phyloP scores from a whole-genome alignment of 371 early-diverging fungal species.

The Rhizomucor miehei region DNA sequence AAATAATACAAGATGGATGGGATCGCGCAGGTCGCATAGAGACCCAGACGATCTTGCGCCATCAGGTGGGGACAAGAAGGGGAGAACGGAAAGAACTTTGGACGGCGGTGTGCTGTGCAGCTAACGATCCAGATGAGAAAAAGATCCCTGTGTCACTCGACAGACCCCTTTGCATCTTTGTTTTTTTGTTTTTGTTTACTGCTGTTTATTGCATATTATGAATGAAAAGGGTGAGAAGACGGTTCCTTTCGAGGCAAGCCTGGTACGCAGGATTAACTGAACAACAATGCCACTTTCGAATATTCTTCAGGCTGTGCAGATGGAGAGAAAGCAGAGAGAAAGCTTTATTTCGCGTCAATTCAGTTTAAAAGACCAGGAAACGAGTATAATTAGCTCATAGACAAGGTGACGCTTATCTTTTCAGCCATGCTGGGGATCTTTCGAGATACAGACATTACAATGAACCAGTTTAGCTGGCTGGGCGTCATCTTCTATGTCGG shows the following conservation, averaged over 20 bases:
- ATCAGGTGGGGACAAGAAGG: no score
- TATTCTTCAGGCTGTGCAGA: conserved; percentile 14
- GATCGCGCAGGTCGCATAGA: background rate
- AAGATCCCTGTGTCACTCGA: no score
- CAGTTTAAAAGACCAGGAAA: background rate
- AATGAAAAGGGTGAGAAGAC: conserved; percentile 13
- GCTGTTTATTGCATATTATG: no score
- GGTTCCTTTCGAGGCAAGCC: background rate
- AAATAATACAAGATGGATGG: background rate
- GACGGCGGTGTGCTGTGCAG: no score
- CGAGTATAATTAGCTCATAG: conserved; percentile 21
- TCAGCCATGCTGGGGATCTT: conserved; percentile 25
- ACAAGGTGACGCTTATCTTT: conserved; percentile 28
- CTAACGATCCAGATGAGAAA: no score
- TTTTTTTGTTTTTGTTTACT: no score
- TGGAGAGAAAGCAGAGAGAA: conserved; percentile 1
- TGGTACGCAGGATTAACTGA: conserved; percentile 17
- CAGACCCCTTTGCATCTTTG: no score
- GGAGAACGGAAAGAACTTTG: no score
- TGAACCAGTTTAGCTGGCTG: conserved; percentile 27
- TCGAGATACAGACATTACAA: conserved; percentile 15
- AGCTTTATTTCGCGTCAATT: no score
- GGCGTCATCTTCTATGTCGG: conserved; percentile 35
- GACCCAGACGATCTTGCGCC: conserved; percentile 1
- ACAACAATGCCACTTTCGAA: conserved; percentile 12